Base-by-base conservation (phyloP, 2,329 filamentous ascomycete species). In the Xylaria sp. region DNA sequence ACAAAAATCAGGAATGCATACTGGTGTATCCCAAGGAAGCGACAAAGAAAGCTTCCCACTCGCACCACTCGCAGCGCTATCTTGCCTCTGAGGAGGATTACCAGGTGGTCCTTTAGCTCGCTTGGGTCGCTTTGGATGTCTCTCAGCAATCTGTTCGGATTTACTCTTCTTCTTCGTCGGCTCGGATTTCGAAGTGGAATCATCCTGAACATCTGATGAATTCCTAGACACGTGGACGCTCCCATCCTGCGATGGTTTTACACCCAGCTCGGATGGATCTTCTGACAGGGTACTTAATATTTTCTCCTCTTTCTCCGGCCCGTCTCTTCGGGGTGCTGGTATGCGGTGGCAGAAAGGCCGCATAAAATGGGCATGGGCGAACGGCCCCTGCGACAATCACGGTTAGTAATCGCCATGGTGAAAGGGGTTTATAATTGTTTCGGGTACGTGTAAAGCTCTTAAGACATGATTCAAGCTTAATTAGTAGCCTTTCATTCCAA, bases 341-440 rank as follows among this genome's bases (percentile, higher is more conserved):
- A 85, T 87, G 59, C 83, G 84, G 63, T 88, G 84, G 68, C 86
- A 88, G 60, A 86, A 80, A 0, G 87, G 86, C 47, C 88, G 81
- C 88, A 91, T 90, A 70, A 88, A 90, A 54, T 88, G 84, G 0
- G 87, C 88, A 73, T 91, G 88, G 0, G 85, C 81, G 50, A 85
- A 82, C 32, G 84, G 83, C 0, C 88, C 88, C 0, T 68, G 40
- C 42, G 25, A 37, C 9, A 42, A 18, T 29, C 12, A 5, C 9
- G 1, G 51, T 68, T 23, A 65, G 51, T 44, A 29, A 53, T 21
- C 3, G 10, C 18, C 2, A n/a, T 9, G n/a, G 29, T 25, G 13
- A 21, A 16, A 23, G 42, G 25, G n/a, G 8, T 12, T 2, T 25
- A 1, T 35, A 12, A 32, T 18, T 47, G n/a, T 32, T 47, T 25